These are phyloP conservation scores for Fusarium tjaetaba DNA, from an alignment of 2,329 filamentous ascomycete species.

Conservation along the genomic window DNA sequence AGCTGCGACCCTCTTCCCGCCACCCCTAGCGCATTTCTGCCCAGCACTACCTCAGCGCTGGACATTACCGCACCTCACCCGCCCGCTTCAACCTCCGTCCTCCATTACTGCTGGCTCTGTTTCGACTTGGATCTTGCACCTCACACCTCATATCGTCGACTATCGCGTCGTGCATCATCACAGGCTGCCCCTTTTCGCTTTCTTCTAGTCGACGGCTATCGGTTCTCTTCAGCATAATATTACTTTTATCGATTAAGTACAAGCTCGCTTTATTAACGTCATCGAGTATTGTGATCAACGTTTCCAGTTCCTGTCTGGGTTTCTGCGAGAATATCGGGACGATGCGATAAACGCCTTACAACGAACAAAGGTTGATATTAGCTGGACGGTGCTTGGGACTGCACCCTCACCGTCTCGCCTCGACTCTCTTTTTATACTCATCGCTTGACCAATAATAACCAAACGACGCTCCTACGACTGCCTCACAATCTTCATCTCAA, in stretches of 20 bases:
- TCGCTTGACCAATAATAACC: not conserved
- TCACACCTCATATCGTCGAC: slow-evolving; percentile 32
- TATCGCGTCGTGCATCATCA: slow-evolving; percentile 33
- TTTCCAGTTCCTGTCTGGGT: slow-evolving; percentile 26
- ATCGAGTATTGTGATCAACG: slow-evolving; percentile 27
- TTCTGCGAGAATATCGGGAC: slow-evolving; percentile 38
- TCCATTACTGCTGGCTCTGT: slow-evolving; percentile 28
- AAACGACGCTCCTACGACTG: slow-evolving; percentile 8
- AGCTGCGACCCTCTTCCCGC: slow-evolving; percentile 41
- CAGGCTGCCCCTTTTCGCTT: slow-evolving; percentile 18
- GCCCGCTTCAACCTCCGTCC: slow-evolving; percentile 36
- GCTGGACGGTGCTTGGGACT: slow-evolving; percentile 41
- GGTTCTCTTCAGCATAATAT: slow-evolving; percentile 10
- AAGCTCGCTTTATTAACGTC: slow-evolving; percentile 14
- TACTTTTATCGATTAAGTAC: slow-evolving; percentile 15
- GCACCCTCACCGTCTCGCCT: slow-evolving; percentile 36
- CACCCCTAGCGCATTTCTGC: slow-evolving; percentile 37
- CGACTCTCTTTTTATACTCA: slow-evolving; percentile 14
- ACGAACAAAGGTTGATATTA: slow-evolving; percentile 37
- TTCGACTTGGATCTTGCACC: slow-evolving; percentile 36
- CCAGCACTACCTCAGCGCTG: slow-evolving; percentile 2
- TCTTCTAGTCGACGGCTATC: not conserved
- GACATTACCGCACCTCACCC: slow-evolving; percentile 29
- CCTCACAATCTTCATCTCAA: slow-evolving; percentile 7
- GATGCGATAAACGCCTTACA: slow-evolving; percentile 41